Base-by-base conservation (phyloP, 768 basidiomycete species). In the Mycena haematopus region DNA sequence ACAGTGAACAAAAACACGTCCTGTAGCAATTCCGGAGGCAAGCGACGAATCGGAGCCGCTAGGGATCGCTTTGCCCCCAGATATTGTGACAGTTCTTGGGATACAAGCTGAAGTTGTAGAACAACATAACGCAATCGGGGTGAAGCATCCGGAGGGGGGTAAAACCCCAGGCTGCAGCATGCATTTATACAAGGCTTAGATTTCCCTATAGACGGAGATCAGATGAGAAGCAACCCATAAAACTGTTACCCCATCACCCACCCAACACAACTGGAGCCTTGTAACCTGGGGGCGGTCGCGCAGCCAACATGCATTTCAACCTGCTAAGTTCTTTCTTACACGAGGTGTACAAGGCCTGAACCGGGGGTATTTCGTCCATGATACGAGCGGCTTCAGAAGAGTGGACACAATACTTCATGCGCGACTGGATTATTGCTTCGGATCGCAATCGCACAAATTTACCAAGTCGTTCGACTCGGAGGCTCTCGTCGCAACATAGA, bases 131-230 rank as follows among this genome's bases (percentile, higher is more conserved):
- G 51, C 1, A 59, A 36, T 25, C 65, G 60, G 11, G 52, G 22
- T 13, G 57, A 62, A 17, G 52, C 61, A n/a, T 54, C 38, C 25
- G 29, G 38, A 4, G 44, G 3, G 15, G 40, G 52, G 22, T 8
- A 33, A 1, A 47, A 4, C 96, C 96, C 77, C 99, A 96, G 73
- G 27, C 56, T 45, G 31, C 60, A 66, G 24, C 65, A 62, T 6
- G 56, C 52, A 24, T 52, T 56, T 7, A 7, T 49, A 35, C 65
- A 66, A 36, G 36, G 14, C 3, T 99, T 96, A 69, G 99, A 99
- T 44, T 14, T 36, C 14, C 36, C 36, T 36, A 11, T 31, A 31
- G 29, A 31, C 29, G 29, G 29, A 31, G 9, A 9, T 4, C 29
- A 31, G 29, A n/a, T n/a, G n/a, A n/a, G n/a, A n/a, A n/a, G n/a